Evolutionary conservation across 176 grass and related monocot genomes (phyloP), one percentile per base, ranked within the genome.

Genomic region (Raddia distichophylla): DNA sequence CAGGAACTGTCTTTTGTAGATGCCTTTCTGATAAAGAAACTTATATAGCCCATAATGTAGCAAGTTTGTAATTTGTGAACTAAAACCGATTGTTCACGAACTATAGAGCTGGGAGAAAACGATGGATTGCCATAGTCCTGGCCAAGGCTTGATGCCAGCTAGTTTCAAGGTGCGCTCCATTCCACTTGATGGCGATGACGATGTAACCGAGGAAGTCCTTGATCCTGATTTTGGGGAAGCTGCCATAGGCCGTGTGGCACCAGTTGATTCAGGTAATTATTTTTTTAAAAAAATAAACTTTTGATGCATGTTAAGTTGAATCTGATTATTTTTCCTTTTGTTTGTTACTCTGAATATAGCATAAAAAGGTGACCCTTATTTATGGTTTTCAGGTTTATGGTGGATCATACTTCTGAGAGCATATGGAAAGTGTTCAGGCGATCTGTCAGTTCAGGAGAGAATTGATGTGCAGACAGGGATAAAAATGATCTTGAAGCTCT

Each of bases 81-180:
- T 40, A 60, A 59, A 71, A 13, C n/a, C 3, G 2, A 44, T 35
- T 73, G 27, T 55, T 75, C 17, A 72, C 45, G 59, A 67, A 67
- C 54, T 66, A 22, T 67, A 97, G 94, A 97, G 94, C 84, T 97
- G 89, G 94, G 91, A 97, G 76, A 97, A 97, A 94, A 97, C 91
- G 49, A 97, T 97, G 80, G 94, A 97, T 52, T 94, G 91, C 82
- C 89, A 94, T 73, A 97, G 91, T 85, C 94, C 91, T 54, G 94
- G 91, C 64, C 91, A 97, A 84, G 89, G 91, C 16, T 69, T 94
- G 67, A 97, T 97, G 91, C 94, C 89, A 52, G 89, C 91, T 33
- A 97, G 94, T 83, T 97, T 97, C 79, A 97, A 94, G 87, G 87
- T 97, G 18, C 80, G 91, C 48, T 89, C 88, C 17, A 73, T 92